Conservation (phyloP, 257 asterid genomes). For the Vinca minor region DNA sequence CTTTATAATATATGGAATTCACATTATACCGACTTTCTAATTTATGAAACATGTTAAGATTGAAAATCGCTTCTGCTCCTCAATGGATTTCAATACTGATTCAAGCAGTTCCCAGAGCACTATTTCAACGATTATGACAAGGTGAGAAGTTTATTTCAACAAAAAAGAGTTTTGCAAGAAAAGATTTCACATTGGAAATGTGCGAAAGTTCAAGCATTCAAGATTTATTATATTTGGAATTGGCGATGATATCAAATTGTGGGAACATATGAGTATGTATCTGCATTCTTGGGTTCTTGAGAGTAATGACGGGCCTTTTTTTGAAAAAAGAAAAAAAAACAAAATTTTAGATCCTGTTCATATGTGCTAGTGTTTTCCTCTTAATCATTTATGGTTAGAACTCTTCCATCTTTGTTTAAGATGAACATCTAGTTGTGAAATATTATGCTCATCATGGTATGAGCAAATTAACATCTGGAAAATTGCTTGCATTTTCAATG, state of each 20-base stretch:
- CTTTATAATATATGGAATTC: constrained; percentile 4
- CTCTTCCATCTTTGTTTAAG: background rate
- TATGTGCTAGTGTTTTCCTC: background rate
- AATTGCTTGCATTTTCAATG: background rate
- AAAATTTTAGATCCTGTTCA: background rate
- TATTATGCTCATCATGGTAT: background rate
- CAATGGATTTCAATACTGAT: constrained; percentile 36
- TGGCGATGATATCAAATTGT: background rate
- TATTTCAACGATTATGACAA: constrained; percentile 57
- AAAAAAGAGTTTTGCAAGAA: background rate
- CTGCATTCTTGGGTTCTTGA: background rate
- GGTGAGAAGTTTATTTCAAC: constrained; percentile 32
- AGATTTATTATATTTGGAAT: background rate
- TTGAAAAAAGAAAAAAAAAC: background rate
- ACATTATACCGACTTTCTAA: constrained; percentile 8
- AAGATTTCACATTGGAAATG: background rate
- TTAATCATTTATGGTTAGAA: background rate
- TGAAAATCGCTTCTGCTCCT: constrained; percentile 37
- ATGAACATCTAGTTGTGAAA: background rate
- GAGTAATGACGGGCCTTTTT: background rate
- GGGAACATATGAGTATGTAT: background rate
- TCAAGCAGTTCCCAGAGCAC: constrained; percentile 34
- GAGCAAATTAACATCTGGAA: background rate
- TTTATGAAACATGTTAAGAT: constrained; percentile 32
- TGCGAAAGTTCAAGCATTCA: background rate